Evolutionary conservation across 768 basidiomycete genomes (phyloP).

Genomic region (Naganishia vaughanmartiniae): DNA sequence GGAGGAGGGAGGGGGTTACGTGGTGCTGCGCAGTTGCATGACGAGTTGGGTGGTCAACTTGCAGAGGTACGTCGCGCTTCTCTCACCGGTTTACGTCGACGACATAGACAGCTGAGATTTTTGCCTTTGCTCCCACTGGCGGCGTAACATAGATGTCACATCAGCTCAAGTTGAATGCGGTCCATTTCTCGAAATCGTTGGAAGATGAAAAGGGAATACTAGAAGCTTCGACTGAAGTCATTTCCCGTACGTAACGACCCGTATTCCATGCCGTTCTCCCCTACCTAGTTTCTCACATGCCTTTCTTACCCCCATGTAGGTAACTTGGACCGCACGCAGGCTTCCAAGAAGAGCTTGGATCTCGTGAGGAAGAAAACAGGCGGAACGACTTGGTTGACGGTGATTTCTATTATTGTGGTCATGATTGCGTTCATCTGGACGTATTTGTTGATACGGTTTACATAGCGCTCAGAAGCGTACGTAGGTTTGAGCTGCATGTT

Average conservation of each 20-base stretch:
- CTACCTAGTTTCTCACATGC: not conserved
- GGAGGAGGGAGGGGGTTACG: conserved; percentile 9
- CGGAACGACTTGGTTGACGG: conserved; percentile 69
- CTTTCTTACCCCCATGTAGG: conserved; percentile 53
- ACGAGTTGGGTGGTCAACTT: conserved; percentile 49
- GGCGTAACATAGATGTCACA: conserved; percentile 68
- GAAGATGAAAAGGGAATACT: conserved; percentile 72
- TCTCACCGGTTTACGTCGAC: not conserved
- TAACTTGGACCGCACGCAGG: conserved; percentile 44
- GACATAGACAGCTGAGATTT: not conserved
- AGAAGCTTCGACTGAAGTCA: conserved; percentile 64
- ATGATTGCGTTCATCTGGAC: conserved; percentile 59
- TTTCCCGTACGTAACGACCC: conserved; percentile 63
- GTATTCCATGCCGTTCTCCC: not conserved
- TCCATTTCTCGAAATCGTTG: conserved; percentile 71
- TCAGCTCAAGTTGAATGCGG: conserved; percentile 77
- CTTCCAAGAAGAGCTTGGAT: conserved; percentile 58
- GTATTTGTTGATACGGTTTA: conserved; percentile 51
- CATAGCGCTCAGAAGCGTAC: conserved; percentile 27
- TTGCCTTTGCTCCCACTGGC: not conserved
- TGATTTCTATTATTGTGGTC: conserved; percentile 67
- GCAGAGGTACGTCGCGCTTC: conserved; percentile 43
- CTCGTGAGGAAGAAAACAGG: conserved; percentile 65
- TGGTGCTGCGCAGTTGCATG: conserved; percentile 43
- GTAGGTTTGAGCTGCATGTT: too few species aligned